A percentile compares a stretch with the other conserved stretches of the same genome.
Conservation (phyloP, 148 eudicot species). For the Rhododendron griersonianum region DNA sequence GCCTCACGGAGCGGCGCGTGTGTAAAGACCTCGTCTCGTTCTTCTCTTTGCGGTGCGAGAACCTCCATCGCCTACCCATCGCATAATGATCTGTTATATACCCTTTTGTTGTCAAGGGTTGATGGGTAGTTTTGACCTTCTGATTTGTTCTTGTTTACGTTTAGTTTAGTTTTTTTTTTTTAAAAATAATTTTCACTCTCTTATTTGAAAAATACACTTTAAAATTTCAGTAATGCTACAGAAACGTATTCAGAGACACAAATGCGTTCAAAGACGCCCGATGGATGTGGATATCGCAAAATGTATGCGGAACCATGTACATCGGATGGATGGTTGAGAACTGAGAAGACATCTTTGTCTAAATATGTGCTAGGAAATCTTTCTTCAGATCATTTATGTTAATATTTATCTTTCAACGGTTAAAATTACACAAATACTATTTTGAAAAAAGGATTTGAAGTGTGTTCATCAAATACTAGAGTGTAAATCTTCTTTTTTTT, state of each 20-base stretch:
- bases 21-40: slow-evolving; percentile 25
- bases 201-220: background rate
- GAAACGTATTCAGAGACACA: too few species aligned
- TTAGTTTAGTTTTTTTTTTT: too few species aligned
- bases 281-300: background rate
- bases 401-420: background rate
- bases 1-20: slow-evolving; percentile 30
- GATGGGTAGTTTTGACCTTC: slow-evolving; percentile 11
- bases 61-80: background rate
- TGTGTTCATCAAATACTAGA: background rate
- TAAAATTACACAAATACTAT: background rate
- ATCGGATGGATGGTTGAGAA: background rate
- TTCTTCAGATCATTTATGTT: too few species aligned
- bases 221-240: background rate
- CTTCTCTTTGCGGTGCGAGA: slow-evolving; percentile 18
- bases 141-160: background rate
- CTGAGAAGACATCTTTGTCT: background rate
- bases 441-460: background rate
- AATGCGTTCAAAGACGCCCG: too few species aligned
- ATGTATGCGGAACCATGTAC: too few species aligned
- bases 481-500: background rate
- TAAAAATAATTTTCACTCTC: background rate
- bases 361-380: too few species aligned
- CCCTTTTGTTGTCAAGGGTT: background rate
- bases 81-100: background rate